Percentiles rank a stretch among this genome's conserved stretches.
These are phyloP conservation scores for Abrus precatorius DNA, from an alignment of 306 rosid genomes.

Conservation along the genomic window DNA sequence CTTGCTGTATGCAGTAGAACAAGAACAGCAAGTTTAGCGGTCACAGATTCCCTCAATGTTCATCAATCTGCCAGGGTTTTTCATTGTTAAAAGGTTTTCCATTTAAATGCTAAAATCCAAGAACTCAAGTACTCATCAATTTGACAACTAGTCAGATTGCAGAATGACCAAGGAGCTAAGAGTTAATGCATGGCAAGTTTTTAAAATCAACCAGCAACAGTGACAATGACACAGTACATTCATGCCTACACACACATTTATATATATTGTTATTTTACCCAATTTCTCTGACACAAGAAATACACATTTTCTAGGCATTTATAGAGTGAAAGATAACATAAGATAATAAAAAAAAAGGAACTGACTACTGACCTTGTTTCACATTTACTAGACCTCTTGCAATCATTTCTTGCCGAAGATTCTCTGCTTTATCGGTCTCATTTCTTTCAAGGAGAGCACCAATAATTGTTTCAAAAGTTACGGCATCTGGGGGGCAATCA, in stretches of 20 bases:
- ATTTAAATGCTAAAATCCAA: conserved; percentile 28
- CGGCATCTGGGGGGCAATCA: conserved; percentile 50
- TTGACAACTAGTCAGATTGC: background rate
- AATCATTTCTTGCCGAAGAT: conserved; percentile 49
- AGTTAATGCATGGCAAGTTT: conserved; percentile 2
- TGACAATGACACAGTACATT: conserved; percentile 3
- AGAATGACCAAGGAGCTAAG: background rate
- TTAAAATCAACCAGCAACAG: background rate
- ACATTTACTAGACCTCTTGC: conserved; percentile 45
- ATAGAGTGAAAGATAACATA: background rate
- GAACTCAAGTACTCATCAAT: background rate
- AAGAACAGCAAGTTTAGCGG: conserved; percentile 4
- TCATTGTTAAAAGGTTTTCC: conserved; percentile 23
- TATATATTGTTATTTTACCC: conserved; percentile 10
- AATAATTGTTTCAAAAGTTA: conserved; percentile 49
- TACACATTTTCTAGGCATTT: conserved; percentile 25
- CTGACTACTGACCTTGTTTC: conserved; percentile 39
- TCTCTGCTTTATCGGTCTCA: conserved; percentile 46
- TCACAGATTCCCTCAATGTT: conserved; percentile 33
- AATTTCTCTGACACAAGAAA: conserved; percentile 24
- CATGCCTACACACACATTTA: background rate
- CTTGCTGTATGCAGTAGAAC: conserved; percentile 6
- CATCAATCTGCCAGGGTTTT: conserved; percentile 43
- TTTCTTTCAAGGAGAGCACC: conserved; percentile 46
- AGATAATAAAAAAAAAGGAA: conserved; percentile 20